Evolutionary conservation across 1,284 basidiomycete genomes (phyloP).

Genomic region (Ganoderma meredithae): DNA sequence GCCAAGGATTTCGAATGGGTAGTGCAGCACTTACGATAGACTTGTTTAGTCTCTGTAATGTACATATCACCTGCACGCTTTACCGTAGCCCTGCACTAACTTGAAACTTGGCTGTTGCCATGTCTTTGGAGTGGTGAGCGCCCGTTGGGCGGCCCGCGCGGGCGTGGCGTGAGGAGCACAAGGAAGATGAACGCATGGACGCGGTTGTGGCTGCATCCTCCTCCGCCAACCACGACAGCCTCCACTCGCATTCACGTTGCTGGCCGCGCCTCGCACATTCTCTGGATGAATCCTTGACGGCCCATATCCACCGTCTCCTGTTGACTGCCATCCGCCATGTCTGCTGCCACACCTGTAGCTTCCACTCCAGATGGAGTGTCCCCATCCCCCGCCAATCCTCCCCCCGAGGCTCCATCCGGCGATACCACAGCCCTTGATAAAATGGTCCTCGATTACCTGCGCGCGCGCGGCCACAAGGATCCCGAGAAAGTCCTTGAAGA

Average conservation of each 20-base stretch:
- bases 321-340: constrained; percentile 44
- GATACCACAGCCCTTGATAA: constrained; percentile 54
- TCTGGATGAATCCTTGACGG: constrained; percentile 10
- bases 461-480: constrained; percentile 79
- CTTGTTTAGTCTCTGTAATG: constrained; percentile 11
- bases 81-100: not conserved
- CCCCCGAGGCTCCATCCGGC: constrained; percentile 31
- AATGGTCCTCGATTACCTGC: constrained; percentile 86
- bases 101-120: not conserved
- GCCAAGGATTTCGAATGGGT: not conserved
- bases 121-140: no score
- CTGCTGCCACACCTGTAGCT: constrained; percentile 51
- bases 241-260: not conserved
- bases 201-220: constrained; percentile 15
- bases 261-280: not conserved
- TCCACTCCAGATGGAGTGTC: constrained; percentile 44
- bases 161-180: no score
- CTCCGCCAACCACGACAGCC: constrained; percentile 7
- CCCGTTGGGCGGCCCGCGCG: no score
- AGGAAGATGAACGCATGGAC: constrained; percentile 9
- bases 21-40: constrained; percentile 16
- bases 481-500: constrained; percentile 82
- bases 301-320: constrained; percentile 1
- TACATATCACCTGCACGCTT: not conserved
- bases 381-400: constrained; percentile 29